Evolutionary conservation across 345 rosid genomes (phyloP).

Genomic region (Eucalyptus shirleyi): DNA sequence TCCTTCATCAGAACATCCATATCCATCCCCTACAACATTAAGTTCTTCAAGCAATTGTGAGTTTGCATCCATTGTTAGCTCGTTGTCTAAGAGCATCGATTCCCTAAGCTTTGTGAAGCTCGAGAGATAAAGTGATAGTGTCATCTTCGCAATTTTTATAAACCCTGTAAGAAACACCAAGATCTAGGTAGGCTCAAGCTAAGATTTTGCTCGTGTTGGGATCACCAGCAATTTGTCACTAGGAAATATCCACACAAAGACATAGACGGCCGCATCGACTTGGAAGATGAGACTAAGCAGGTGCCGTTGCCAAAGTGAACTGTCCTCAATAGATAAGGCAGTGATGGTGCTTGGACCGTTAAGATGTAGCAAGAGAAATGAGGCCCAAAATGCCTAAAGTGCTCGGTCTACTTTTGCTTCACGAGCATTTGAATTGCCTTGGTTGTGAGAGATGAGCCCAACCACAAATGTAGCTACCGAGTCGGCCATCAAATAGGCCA

Average conservation of each 20-base stretch:
- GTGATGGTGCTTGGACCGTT: background rate
- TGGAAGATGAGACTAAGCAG: background rate
- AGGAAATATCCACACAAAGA: background rate
- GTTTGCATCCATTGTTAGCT: accelerated
- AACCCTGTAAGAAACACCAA: background rate
- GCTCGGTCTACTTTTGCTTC: accelerated
- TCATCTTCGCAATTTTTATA: background rate
- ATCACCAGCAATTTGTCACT: accelerated
- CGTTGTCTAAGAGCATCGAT: background rate
- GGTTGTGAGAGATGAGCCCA: background rate
- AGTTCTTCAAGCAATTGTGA: background rate
- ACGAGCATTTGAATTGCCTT: background rate
- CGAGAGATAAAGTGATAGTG: background rate
- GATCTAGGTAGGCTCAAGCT: too few species aligned
- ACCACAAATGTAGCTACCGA: background rate
- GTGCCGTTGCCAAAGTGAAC: background rate
- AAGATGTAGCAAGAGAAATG: background rate
- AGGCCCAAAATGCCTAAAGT: background rate
- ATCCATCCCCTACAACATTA: background rate
- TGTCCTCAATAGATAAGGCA: background rate
- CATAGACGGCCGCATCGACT: background rate
- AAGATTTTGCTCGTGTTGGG: too few species aligned
- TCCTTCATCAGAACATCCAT: background rate
- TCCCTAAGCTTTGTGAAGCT: background rate
- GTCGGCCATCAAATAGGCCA: background rate